phyloP scores from a whole-genome alignment of 768 basidiomycete species.

The Mrakia blollopis region DNA sequence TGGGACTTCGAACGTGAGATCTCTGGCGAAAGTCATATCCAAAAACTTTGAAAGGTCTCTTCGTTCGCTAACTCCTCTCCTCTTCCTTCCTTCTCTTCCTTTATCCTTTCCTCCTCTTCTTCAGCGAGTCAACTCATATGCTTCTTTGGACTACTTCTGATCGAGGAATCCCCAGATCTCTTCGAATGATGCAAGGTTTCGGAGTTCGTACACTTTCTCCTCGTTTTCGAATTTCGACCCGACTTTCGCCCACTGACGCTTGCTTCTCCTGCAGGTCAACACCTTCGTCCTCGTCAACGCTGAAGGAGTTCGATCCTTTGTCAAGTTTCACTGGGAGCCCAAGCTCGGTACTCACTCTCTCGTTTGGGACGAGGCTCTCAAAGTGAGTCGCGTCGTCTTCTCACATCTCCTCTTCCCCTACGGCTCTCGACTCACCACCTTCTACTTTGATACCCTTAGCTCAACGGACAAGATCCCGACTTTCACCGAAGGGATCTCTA shows the following conservation, averaged over 20 bases:
- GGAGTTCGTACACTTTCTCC: slow-evolving; percentile 50
- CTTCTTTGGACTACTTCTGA: slow-evolving; percentile 82
- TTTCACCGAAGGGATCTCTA: slow-evolving; percentile 81
- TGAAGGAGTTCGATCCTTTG: slow-evolving; percentile 65
- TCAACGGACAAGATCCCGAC: slow-evolving; percentile 73
- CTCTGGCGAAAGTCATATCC: too few relatives aligned
- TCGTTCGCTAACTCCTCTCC: too few relatives aligned
- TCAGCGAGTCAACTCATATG: slow-evolving; percentile 60
- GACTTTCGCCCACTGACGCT: too few relatives aligned
- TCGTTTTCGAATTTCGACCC: too few relatives aligned
- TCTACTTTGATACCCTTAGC: background rate
- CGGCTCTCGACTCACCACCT: background rate
- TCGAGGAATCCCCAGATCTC: slow-evolving; percentile 72
- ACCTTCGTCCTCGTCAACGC: slow-evolving; percentile 70
- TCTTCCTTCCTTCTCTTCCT: background rate
- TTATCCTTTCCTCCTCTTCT: background rate
- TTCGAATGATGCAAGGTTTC: slow-evolving; percentile 81
- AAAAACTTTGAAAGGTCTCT: too few relatives aligned
- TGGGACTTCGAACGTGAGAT: too few relatives aligned
- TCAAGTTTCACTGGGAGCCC: slow-evolving; percentile 83
- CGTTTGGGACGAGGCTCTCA: slow-evolving; percentile 85
- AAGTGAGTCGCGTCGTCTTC: slow-evolving; percentile 39
- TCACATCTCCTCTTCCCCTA: too few relatives aligned
- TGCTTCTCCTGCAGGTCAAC: slow-evolving; percentile 46
- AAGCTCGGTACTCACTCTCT: slow-evolving; percentile 59